Evolutionary conservation across 495 filamentous ascomycete genomes (phyloP), one percentile per base, ranked within the genome.

Genomic region (Platismatia glauca): DNA sequence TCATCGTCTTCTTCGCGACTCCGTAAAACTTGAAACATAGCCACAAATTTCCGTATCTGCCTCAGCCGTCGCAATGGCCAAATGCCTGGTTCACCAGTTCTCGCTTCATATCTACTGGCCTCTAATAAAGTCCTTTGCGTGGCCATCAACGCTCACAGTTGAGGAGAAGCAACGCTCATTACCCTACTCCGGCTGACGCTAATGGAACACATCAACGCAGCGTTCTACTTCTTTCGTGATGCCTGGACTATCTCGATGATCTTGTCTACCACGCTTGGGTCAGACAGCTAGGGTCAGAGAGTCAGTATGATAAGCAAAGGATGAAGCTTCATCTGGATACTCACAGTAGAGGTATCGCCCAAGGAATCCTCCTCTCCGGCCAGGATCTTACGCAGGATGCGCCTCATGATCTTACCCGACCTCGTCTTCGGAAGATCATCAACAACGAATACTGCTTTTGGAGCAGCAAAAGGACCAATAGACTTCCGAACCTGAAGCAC

Each of bases 391-490:
- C 94, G 86, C 76, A 99, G 73, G 74, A 99, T 97, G 60, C 94
- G 85, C 60, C 94, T 83, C 94, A 99, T 97, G 70, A 97, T 99
- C 86, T 99, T 99, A 61, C 94, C 94, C 67, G 87, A 91, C 64
- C 94, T 80, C 48, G 94, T 97, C 84, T 99, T 97, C 64, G 94
- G 94, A 34, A 99, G 81, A 72, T 97, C 93, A 6, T 90, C 86
- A 29, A 97, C 87, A 39, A 94, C 82, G 71, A 84, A 95, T 58
- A 97, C 85, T 15, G 87, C 89, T 79, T 97, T 97, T 65, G 95
- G 95, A 34, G 95, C 91, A 7, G 94, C 94, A 70, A 98, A 98
- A 13, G 94, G 95, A 41, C 94, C 94, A 70, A 98, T 97, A 52
- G 88, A 92, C 79, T 94, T 95, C 69, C 94, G 88, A 48, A 98